Conservation (phyloP, 305 asterid genomes). For the Plantago rigida region DNA sequence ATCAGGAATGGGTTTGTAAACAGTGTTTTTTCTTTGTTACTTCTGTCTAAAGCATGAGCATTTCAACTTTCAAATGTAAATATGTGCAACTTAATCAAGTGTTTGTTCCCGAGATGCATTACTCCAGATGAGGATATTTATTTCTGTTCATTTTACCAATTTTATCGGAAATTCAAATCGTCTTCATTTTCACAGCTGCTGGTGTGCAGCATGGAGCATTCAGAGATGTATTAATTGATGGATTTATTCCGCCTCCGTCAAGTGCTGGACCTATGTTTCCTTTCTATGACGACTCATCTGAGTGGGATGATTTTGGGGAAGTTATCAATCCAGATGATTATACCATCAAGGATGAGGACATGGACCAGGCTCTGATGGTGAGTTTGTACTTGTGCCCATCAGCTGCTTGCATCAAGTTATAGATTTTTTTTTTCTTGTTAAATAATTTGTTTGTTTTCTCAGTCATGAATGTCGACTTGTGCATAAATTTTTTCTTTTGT, state of each 20-base stretch:
- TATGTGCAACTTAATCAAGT: too few species aligned
- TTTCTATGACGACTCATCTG: slow-evolving; percentile 51
- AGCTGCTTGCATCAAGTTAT: slow-evolving; percentile 10
- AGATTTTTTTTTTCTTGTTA: background rate
- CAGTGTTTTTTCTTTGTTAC: too few species aligned
- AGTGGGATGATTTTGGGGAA: slow-evolving; percentile 99
- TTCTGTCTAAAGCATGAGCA: too few species aligned
- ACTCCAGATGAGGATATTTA: slow-evolving; percentile 10
- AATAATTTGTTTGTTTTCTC: background rate
- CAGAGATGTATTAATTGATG: slow-evolving; percentile 79
- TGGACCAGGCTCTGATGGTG: slow-evolving; percentile 55
- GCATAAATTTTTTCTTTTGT: background rate
- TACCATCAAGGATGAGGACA: slow-evolving; percentile 59
- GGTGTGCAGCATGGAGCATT: slow-evolving; percentile 52
- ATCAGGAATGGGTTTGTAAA: too few species aligned
- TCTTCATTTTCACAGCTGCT: slow-evolving; percentile 42
- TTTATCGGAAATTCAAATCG: slow-evolving; percentile 19
- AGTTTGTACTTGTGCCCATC: slow-evolving; percentile 27
- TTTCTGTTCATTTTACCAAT: slow-evolving; percentile 12
- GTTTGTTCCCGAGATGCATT: background rate
- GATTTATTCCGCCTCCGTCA: slow-evolving; percentile 64
- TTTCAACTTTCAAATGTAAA: too few species aligned
- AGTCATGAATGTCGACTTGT: background rate
- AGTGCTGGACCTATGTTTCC: slow-evolving; percentile 88
- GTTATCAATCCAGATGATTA: slow-evolving; percentile 91